phyloP scores from a whole-genome alignment of 73 alveolate species.

The Paraurostyla sp. region DNA sequence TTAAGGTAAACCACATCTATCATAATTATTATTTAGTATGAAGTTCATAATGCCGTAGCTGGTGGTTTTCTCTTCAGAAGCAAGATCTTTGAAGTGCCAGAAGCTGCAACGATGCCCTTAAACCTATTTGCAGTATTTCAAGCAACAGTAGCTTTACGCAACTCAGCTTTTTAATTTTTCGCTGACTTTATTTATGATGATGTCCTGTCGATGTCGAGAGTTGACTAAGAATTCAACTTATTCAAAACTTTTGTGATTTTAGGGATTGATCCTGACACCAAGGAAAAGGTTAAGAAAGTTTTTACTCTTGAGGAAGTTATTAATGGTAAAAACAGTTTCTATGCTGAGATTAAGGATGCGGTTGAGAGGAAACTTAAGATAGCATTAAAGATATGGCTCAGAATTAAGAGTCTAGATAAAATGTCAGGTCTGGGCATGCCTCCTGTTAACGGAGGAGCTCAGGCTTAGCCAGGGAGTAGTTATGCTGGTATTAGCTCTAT shows the following conservation, averaged over 20 bases:
- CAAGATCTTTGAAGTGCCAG: constrained; percentile 47
- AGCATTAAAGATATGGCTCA: constrained; percentile 36
- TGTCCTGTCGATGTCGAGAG: constrained; percentile 40
- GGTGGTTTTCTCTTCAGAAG: constrained; percentile 51
- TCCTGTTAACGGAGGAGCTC: not conserved
- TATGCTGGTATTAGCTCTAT: not conserved
- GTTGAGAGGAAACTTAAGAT: constrained; percentile 7
- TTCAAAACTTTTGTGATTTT: constrained; percentile 15
- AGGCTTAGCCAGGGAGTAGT: constrained; percentile 8
- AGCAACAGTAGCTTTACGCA: not conserved
- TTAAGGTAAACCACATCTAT: not conserved
- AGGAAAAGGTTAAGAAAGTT: not conserved
- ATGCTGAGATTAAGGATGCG: constrained; percentile 31
- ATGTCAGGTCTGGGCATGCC: not conserved
- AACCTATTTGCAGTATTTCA: constrained; percentile 27
- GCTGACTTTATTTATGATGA: constrained; percentile 47
- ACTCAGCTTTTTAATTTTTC: constrained; percentile 25
- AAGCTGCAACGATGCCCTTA: constrained; percentile 40
- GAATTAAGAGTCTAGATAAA: constrained; percentile 29
- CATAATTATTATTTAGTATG: not conserved
- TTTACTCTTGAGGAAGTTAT: constrained; percentile 35
- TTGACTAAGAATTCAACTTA: constrained; percentile 47
- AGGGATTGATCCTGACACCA: constrained; percentile 20
- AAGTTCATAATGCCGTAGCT: constrained; percentile 35
- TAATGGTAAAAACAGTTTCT: constrained; percentile 2